Evolutionary conservation across 352 stramenopile species (phyloP).

Genomic region (Globisporangium okanoganense): DNA sequence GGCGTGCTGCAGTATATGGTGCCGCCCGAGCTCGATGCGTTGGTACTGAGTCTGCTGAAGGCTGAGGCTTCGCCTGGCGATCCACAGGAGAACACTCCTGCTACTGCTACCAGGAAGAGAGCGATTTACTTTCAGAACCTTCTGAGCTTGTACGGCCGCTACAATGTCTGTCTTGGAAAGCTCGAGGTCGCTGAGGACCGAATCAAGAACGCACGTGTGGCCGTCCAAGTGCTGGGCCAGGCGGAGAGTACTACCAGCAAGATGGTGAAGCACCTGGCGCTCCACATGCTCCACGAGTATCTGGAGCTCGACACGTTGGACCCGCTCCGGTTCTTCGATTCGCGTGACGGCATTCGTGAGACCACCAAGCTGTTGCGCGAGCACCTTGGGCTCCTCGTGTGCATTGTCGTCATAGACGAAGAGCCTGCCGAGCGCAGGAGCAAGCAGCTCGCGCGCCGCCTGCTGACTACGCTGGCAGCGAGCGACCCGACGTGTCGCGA

Average conservation of each 20-base stretch:
- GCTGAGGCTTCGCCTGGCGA: neutral
- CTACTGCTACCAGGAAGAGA: neutral
- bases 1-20: neutral
- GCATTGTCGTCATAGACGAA: neutral
- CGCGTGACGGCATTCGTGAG: neutral
- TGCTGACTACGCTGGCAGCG: neutral
- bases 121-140: neutral
- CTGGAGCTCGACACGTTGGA: neutral
- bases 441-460: neutral
- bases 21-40: neutral
- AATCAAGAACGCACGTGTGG: neutral
- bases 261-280: neutral
- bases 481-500: neutral
- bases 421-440: neutral
- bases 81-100: neutral
- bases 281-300: neutral
- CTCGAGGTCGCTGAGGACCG: neutral
- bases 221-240: neutral
- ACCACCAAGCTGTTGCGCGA: neutral
- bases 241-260: neutral
- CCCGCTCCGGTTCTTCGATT: neutral
- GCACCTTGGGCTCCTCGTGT: neutral
- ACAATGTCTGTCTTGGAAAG: too few relatives aligned
- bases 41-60: neutral
- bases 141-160: neutral